Base-by-base conservation (phyloP, 2,329 filamentous ascomycete species). In the Colletotrichum zoysiae region DNA sequence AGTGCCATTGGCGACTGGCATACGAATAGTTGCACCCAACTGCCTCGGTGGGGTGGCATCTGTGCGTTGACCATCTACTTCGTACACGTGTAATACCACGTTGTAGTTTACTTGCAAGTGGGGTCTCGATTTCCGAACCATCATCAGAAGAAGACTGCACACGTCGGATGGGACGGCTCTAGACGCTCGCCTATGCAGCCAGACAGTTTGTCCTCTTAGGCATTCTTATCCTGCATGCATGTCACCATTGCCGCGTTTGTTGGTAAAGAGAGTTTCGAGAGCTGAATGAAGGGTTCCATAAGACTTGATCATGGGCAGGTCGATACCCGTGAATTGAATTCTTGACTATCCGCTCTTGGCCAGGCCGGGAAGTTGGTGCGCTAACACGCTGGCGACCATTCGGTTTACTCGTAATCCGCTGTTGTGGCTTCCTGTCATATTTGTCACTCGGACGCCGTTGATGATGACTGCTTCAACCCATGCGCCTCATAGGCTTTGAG, bases 11-110 rank as follows among this genome's bases (percentile, higher is more conserved):
- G 46, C 58, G 30, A 71, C 12, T 68, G 51, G 58, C 38, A 40
- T n/a, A n/a, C n/a, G n/a, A n/a, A n/a, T 53, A 51, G 65, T 71
- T 23, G 65, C 64, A 71, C 67, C 23, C 51, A 42, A 71, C 64
- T 71, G 44, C 35, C 44, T 26, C 26, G 35, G 40, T 46, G 69
- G 46, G 44, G 64, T 59, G 46, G 46, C 55, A 60, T 56, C 65
- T 65, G 69, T 71, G 65, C 69, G 60, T 60, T n/a, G 35, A n/a
- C 9, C 12, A 4, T 48, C 46, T n/a, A 1, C 46, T 30, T 30
- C 30, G 30, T 30, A 30, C 30, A n/a, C 46, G 20, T 23, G 20
- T 48, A 5, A 48, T 12, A 38, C 35, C 11, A 38, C 35, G 11
- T 38, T 5, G 20, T 48, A 11, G n/a, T 55, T 20, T 35, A 14